These are phyloP conservation scores for Abelmoschus esculentus DNA, from an alignment of 345 rosid genomes.

Conservation along the genomic window DNA sequence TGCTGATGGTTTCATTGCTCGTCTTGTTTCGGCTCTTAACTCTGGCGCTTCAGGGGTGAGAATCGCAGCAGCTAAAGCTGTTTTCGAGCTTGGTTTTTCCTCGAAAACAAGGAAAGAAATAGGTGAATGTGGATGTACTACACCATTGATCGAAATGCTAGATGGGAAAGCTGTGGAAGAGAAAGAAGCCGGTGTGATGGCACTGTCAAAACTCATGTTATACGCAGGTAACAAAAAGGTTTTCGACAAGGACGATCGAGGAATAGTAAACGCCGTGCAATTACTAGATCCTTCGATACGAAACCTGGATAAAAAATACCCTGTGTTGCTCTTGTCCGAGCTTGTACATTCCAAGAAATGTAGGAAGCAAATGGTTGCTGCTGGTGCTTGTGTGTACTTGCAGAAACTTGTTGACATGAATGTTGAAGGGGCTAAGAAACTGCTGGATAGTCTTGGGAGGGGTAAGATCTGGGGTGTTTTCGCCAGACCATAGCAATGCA, in stretches of 20 bases:
- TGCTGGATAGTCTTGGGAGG: slow-evolving; percentile 49
- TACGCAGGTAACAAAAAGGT: too few relatives aligned
- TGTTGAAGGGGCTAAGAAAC: slow-evolving; percentile 76
- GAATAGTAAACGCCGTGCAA: slow-evolving; percentile 46
- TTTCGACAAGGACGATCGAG: slow-evolving; percentile 11
- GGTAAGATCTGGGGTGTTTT: slow-evolving; percentile 87
- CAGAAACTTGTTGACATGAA: slow-evolving; percentile 74
- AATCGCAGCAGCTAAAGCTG: too few relatives aligned
- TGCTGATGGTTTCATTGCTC: too few relatives aligned
- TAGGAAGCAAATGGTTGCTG: slow-evolving; percentile 66
- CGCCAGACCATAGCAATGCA: slow-evolving; percentile 19
- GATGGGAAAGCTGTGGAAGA: too few relatives aligned
- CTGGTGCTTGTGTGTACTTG: slow-evolving; percentile 63
- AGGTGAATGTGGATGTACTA: too few relatives aligned
- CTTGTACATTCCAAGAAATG: slow-evolving; percentile 63
- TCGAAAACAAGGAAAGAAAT: too few relatives aligned
- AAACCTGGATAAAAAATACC: slow-evolving; percentile 56
- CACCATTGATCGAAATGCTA: too few relatives aligned
- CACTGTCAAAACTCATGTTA: too few relatives aligned
- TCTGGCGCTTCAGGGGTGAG: too few relatives aligned
- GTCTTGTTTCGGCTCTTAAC: too few relatives aligned
- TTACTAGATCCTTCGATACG: slow-evolving; percentile 52
- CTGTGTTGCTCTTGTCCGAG: slow-evolving; percentile 48
- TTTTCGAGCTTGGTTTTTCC: too few relatives aligned
- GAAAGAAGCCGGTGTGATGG: too few relatives aligned